Base-by-base conservation (phyloP, 805 yeast genomes). In the Yarrowia divulgata region DNA sequence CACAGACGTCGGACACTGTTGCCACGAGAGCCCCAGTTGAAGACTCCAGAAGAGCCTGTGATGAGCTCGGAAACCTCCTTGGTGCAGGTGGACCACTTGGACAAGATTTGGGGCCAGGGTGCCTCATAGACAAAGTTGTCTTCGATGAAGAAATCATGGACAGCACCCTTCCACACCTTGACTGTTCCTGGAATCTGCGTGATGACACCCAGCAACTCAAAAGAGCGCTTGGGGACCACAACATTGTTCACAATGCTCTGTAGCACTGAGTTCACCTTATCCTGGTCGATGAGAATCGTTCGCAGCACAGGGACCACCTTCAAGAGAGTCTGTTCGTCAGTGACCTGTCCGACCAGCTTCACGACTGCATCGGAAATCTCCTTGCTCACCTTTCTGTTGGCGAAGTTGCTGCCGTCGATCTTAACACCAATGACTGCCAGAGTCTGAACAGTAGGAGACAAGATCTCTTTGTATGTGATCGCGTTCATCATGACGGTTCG, bases 131-230 rank as follows among this genome's bases (percentile, higher is more conserved):
- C 88, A 73, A 91, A 87, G 23, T 80, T 79, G 12, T 82, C 70
- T 75, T 90, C 97, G 75, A 84, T 82, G 69, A 91, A 83, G 0
- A 86, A 77, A 62, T 94, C 98, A 50, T 80, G 81, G 0, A 93
- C 83, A 29, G 87, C 71, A 2, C 82, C 75, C 73, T 85, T 89
- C 96, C 97, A 90, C 1, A 78, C 81, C 74, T 83, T 89, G 75
- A 74, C 73, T 80, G 83, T 73, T 54, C 72, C 70, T 4, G 80
- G 74, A 14, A 73, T 78, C 70, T 71, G 76, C 50, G 75, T 74
- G 1, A 82, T 69, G 4, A 75, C 72, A 3, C 75, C 76, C 23
- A 89, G 73, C 29, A 92, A 77, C 1, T 80, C 77, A 18, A 89
- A 68, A 6, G 50, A 29, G 1, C 85, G 43, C 23, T 48, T 43